Evolutionary conservation across 345 rosid genomes (phyloP), one percentile per base, ranked within the genome.

Genomic region (Mallotus nudiflorus): DNA sequence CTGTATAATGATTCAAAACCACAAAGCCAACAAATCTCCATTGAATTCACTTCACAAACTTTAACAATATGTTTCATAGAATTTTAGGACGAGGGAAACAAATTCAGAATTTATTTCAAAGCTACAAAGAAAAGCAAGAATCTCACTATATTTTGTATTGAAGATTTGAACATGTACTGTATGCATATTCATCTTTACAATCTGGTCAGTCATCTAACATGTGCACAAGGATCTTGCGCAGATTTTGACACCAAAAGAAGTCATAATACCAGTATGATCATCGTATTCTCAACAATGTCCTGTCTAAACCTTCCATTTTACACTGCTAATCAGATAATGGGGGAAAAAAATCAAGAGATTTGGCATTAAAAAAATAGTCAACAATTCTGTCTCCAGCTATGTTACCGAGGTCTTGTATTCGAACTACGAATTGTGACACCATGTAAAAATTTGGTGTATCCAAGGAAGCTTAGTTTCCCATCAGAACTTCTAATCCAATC

Each of bases 391-490:
- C 45, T 37, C 14, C 22, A 15, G 3, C 25, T 22, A 66, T 66
- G 75, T 73, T 84, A 88, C 68, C 85, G 75, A 19, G 69, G 82
- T 81, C 95, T 86, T 67, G 89, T 68, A 74, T 81, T 86, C 22
- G 88, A 76, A 71, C 67, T 82, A 9, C 92, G 74, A 70, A 85
- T 69, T 1, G 92, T 87, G 68, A 90, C 92, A 12, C 97, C 95
- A 75, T 93, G 98, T 67, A 90, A 83, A 75, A 84, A 87, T 72
- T 84, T 93, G 62, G 83, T 85, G 49, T 90, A 93, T 2, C 97
- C 98, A 24, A 45, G 77, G 65, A 86, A 88, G 80, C 79, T 86
- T 74, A 90, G 72, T 67, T 85, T 90, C 74, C 89, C 86, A 27
- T 90, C 96, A 1, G 91, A 82, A 40, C 33, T 74, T 68, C 92